Conservation (phyloP, 805 yeast genomes). For the Saturnispora ahearnii region DNA sequence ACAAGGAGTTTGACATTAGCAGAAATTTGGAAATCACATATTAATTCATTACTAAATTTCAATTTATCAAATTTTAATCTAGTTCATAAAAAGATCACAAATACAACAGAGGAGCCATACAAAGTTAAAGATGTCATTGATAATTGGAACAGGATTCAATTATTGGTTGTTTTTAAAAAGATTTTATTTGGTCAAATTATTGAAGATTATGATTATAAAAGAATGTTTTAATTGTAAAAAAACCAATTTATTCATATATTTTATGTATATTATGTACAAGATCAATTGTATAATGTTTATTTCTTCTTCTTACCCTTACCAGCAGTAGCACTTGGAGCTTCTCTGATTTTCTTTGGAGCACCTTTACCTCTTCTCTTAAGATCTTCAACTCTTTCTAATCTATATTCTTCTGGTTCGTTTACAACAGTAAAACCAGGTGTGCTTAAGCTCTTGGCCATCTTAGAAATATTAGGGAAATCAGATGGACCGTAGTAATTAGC, state of each 20-base stretch:
- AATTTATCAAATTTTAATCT: conserved; percentile 21
- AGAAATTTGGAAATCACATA: conserved; percentile 24
- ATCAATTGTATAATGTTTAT: neutral
- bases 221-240: conserved; percentile 19
- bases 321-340: conserved; percentile 27
- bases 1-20: conserved; percentile 22
- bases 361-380: conserved; percentile 84
- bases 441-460: conserved; percentile 20
- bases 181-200: conserved; percentile 25
- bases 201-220: conserved; percentile 23
- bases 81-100: conserved; percentile 4
- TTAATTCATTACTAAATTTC: conserved; percentile 23
- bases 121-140: conserved; percentile 14
- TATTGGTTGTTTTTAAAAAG: conserved; percentile 15
- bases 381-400: conserved; percentile 52
- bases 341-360: conserved; percentile 70
- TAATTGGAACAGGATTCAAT: conserved; percentile 22
- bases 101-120: conserved; percentile 1
- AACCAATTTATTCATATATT: neutral
- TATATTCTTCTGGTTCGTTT: conserved; percentile 61
- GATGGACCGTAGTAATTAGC: conserved; percentile 68
- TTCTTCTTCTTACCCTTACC: conserved; percentile 34
- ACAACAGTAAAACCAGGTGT: conserved; percentile 34
- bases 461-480: conserved; percentile 50
- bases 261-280: conserved; percentile 6